phyloP scores from a whole-genome alignment of 1,139 yeast species.

The Trichomonascaceae sp. region DNA sequence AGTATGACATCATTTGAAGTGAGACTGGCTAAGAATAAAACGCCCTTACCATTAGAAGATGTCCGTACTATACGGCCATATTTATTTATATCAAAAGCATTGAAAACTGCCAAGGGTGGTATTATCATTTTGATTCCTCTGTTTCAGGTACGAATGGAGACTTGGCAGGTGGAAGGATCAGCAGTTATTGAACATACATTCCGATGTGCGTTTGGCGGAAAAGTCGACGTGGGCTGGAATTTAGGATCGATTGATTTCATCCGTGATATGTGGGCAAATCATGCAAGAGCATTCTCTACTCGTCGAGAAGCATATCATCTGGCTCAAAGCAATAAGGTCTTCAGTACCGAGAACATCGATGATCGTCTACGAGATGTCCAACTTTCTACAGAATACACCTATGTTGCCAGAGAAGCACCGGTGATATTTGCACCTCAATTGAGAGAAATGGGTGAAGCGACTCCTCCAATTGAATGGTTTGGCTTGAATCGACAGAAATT shows the following conservation, averaged over 20 bases:
- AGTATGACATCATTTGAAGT: conserved; percentile 58
- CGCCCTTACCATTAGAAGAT: conserved; percentile 33
- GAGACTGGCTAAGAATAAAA: conserved; percentile 51
- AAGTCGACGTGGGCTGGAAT: conserved; percentile 90
- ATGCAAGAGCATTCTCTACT: conserved; percentile 50
- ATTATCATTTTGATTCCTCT: conserved; percentile 75
- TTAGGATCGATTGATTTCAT: conserved; percentile 87
- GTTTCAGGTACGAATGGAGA: conserved; percentile 66
- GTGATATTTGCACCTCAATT: conserved; percentile 83
- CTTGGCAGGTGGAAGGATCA: conserved; percentile 50
- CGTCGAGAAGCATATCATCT: conserved; percentile 37
- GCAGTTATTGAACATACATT: conserved; percentile 56
- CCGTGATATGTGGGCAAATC: conserved; percentile 84
- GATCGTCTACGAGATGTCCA: conserved; percentile 62
- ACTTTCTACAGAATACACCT: conserved; percentile 48
- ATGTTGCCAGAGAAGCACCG: conserved; percentile 67
- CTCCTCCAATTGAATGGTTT: conserved; percentile 98
- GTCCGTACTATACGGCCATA: conserved; percentile 43
- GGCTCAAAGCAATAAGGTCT: conserved; percentile 11
- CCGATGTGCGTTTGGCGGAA: conserved; percentile 73
- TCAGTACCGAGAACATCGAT: conserved; percentile 35
- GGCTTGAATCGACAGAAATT: conserved; percentile 82
- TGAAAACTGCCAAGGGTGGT: conserved; percentile 65
- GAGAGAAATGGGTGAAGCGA: conserved; percentile 89
- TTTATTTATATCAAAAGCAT: conserved; percentile 52